phyloP scores from a whole-genome alignment of 73 alveolate genomes.

The Durusdinium trenchii region DNA sequence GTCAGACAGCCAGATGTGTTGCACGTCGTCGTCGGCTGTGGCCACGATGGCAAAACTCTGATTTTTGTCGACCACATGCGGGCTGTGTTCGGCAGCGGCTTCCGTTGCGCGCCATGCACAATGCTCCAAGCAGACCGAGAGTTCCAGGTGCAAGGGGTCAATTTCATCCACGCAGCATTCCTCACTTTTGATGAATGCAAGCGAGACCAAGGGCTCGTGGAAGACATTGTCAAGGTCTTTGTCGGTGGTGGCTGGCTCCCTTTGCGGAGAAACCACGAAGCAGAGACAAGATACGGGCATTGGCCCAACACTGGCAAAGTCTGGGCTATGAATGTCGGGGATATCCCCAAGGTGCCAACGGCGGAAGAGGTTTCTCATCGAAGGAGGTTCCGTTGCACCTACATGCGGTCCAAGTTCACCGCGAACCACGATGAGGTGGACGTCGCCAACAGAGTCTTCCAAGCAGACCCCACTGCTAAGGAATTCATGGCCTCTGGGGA shows the following conservation, averaged over 20 bases:
- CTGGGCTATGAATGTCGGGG: slow-evolving; percentile 36
- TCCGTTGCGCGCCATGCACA: neutral
- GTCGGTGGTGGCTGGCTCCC: slow-evolving; percentile 43
- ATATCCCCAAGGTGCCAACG: slow-evolving; percentile 8
- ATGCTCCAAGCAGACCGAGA: slow-evolving; percentile 46
- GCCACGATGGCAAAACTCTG: slow-evolving; percentile 44
- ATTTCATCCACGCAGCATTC: neutral
- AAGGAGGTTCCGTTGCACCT: slow-evolving; percentile 28
- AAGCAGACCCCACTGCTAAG: slow-evolving; percentile 24
- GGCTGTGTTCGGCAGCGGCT: slow-evolving; percentile 44
- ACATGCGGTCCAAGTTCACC: slow-evolving; percentile 15
- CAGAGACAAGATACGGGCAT: slow-evolving; percentile 7
- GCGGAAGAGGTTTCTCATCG: slow-evolving; percentile 3
- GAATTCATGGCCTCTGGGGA: slow-evolving; percentile 33
- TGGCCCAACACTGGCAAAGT: slow-evolving; percentile 33
- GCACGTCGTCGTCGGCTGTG: slow-evolving; percentile 7
- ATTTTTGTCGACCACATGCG: slow-evolving; percentile 23
- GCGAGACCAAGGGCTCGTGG: neutral
- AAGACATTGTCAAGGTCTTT: slow-evolving; percentile 5
- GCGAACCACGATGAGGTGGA: neutral
- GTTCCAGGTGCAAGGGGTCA: slow-evolving; percentile 23
- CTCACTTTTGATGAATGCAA: neutral
- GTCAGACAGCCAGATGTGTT: slow-evolving; percentile 47
- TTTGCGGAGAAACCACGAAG: slow-evolving; percentile 22
- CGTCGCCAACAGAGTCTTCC: neutral